Evolutionary conservation across 345 rosid species (phyloP).

Genomic region (Salix dunnii): DNA sequence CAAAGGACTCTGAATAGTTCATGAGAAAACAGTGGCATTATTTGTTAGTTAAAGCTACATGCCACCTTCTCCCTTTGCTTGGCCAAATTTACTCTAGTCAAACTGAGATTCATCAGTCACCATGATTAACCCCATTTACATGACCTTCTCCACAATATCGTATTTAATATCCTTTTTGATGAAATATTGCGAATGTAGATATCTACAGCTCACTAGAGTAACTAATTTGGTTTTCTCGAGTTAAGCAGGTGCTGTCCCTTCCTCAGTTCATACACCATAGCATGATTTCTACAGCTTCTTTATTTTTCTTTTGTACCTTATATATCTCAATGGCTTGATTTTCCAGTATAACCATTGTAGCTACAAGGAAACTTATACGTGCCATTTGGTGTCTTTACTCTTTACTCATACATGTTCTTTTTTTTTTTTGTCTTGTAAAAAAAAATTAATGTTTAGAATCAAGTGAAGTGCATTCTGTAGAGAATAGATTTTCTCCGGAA

Average conservation of each 20-base stretch:
- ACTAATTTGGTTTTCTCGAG: not conserved
- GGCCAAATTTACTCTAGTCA: not conserved
- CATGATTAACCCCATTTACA: not conserved
- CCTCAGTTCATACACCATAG: not conserved
- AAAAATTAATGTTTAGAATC: slow-evolving; percentile 41
- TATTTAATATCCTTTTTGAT: not conserved
- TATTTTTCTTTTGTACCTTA: not conserved
- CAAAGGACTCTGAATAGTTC: not conserved
- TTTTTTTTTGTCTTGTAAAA: not conserved
- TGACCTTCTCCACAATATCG: not conserved
- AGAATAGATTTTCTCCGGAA: slow-evolving; percentile 55
- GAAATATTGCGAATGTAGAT: not conserved
- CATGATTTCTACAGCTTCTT: not conserved
- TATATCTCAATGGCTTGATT: not conserved
- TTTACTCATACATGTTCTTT: not conserved
- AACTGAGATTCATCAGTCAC: not conserved
- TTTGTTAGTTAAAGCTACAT: not conserved
- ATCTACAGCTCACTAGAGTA: not conserved
- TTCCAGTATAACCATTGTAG: not conserved
- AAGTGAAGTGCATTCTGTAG: slow-evolving; percentile 53
- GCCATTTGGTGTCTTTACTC: not conserved
- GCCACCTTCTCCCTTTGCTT: not conserved
- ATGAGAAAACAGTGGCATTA: not conserved
- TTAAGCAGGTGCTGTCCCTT: not conserved
- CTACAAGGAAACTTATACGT: not conserved